These are phyloP conservation scores for Eucalyptus rudis DNA, from an alignment of 345 rosid genomes.

Conservation along the genomic window DNA sequence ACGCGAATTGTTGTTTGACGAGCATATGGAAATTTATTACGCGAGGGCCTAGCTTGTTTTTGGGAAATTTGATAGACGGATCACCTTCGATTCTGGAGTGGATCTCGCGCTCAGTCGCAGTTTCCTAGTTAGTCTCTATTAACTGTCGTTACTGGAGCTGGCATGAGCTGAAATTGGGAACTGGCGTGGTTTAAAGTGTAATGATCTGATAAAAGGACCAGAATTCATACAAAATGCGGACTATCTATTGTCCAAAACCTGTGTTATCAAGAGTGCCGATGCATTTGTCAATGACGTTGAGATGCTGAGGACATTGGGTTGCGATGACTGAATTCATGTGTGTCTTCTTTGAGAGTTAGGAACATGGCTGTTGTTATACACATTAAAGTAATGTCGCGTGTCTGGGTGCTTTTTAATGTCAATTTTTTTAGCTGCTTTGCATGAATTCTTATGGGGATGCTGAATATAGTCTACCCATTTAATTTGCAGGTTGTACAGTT, in stretches of 20 bases:
- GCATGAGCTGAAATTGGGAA: neutral
- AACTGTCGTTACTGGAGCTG: neutral
- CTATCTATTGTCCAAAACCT: neutral
- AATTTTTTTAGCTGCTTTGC: neutral
- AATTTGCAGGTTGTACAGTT: slow-evolving; percentile 83
- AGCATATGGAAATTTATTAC: neutral
- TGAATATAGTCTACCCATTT: neutral
- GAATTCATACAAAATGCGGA: neutral
- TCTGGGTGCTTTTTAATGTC: neutral
- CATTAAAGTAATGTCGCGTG: neutral
- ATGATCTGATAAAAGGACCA: neutral
- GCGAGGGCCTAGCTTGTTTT: neutral
- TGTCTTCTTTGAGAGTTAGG: neutral
- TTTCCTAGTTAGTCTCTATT: neutral
- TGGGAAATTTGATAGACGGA: neutral
- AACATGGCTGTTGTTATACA: neutral
- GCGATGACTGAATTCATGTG: neutral
- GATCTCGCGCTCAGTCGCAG: neutral
- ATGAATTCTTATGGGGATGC: neutral
- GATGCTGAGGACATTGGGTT: neutral
- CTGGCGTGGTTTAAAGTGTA: neutral
- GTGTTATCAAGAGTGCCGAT: neutral
- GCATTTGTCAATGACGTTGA: neutral
- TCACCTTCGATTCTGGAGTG: neutral
- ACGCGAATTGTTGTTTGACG: neutral